A percentile compares a stretch with the other conserved stretches of the same genome.
These are phyloP conservation scores for Globisporangium alternatum DNA, from an alignment of 352 stramenopile species.

Conservation along the genomic window DNA sequence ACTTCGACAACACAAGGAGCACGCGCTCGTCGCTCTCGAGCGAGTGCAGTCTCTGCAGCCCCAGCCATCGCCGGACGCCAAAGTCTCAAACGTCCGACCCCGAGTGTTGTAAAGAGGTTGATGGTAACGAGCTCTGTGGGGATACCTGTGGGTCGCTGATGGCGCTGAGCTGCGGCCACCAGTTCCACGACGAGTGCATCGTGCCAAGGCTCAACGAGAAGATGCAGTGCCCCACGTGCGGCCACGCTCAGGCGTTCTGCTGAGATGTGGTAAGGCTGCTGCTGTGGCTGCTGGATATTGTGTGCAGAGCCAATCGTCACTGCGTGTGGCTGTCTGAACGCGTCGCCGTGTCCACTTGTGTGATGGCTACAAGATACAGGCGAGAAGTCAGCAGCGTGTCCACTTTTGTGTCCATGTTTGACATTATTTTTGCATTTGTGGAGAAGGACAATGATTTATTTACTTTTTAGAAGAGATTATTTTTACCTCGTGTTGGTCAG, in stretches of 20 bases:
- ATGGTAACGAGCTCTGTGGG: not conserved
- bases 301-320: too few relatives aligned
- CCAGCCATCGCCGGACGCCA: not conserved
- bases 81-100: not conserved
- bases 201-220: constrained; percentile 54
- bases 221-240: constrained; percentile 52
- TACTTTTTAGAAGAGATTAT: too few relatives aligned
- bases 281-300: not conserved
- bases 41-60: constrained; percentile 3
- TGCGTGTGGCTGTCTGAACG: too few relatives aligned
- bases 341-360: too few relatives aligned
- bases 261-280: not conserved
- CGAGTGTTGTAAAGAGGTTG: not conserved
- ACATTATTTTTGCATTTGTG: too few relatives aligned
- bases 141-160: constrained; percentile 24
- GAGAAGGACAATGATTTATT: too few relatives aligned
- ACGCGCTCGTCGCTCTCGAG: not conserved
- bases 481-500: too few relatives aligned
- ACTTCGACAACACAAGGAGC: not conserved
- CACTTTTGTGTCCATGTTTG: too few relatives aligned
- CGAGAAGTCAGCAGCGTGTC: too few relatives aligned
- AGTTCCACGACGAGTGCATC: constrained; percentile 72
- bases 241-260: constrained; percentile 7
- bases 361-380: too few relatives aligned
- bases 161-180: constrained; percentile 50